phyloP scores from a whole-genome alignment of 2,329 filamentous ascomycete species.

The Colletotrichum shisoi region DNA sequence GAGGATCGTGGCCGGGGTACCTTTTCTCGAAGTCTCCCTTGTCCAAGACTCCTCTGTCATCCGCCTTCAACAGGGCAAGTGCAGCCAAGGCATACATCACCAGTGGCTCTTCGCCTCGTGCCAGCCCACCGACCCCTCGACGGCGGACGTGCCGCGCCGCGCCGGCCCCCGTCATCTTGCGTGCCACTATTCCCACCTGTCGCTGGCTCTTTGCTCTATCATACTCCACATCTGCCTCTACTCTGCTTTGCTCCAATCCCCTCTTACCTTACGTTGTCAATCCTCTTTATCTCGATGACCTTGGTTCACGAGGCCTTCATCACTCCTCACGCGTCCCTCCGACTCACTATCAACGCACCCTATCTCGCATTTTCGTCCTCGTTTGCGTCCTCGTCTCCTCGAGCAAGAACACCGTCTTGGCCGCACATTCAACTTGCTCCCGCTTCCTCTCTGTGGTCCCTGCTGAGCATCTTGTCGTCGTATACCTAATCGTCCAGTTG shows the following conservation, averaged over 20 bases:
- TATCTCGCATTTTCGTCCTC: constrained; percentile 7
- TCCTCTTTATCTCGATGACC: constrained; percentile 27
- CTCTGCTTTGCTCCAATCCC: constrained; percentile 19
- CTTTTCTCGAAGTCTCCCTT: constrained; percentile 21
- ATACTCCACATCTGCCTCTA: constrained; percentile 26
- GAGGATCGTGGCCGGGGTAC: constrained; percentile 33
- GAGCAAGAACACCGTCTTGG: constrained; percentile 15
- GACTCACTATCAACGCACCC: constrained; percentile 9
- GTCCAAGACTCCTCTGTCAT: constrained; percentile 26
- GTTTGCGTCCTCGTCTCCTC: constrained; percentile 19
- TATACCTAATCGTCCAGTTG: constrained; percentile 12
- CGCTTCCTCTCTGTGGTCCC: constrained; percentile 15
- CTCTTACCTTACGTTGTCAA: constrained; percentile 23
- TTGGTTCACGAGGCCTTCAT: constrained; percentile 20
- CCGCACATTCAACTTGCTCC: neutral
- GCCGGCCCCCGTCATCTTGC: constrained; percentile 11
- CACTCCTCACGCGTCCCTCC: constrained; percentile 5
- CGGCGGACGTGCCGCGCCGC: constrained; percentile 19
- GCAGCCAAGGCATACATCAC: constrained; percentile 30
- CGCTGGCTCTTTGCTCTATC: constrained; percentile 24
- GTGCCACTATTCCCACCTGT: constrained; percentile 38
- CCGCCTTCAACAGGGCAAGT: constrained; percentile 22
- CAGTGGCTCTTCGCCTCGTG: constrained; percentile 5
- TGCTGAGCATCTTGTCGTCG: constrained; percentile 16
- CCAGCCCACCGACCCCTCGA: constrained; percentile 19